Conservation (phyloP, 1,139 yeast genomes). For the Pichia sp. region DNA sequence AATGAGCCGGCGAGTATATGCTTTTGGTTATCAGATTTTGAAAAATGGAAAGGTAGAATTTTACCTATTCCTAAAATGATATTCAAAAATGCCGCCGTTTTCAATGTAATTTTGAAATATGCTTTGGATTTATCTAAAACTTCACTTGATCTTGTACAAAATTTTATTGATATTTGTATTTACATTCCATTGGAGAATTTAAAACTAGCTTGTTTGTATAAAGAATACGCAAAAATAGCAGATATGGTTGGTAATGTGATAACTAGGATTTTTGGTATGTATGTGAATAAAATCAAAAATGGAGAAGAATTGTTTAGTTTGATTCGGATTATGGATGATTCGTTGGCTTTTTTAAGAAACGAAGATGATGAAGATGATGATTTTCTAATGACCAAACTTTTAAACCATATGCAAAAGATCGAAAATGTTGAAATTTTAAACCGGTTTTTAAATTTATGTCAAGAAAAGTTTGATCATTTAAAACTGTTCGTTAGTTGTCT, state of each 20-base stretch:
- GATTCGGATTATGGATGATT: slow-evolving; percentile 8
- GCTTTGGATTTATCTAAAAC: not conserved
- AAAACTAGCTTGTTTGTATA: not conserved
- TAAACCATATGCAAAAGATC: slow-evolving; percentile 1
- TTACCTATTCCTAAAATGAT: slow-evolving; percentile 8
- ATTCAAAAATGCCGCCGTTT: slow-evolving; percentile 6
- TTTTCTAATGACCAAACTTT: slow-evolving; percentile 1
- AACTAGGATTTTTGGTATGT: not conserved
- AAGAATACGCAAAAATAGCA: slow-evolving; percentile 4
- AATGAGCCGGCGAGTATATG: slow-evolving; percentile 7
- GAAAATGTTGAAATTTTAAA: slow-evolving; percentile 4
- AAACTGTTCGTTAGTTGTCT: slow-evolving; percentile 8
- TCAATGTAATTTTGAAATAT: slow-evolving; percentile 3
- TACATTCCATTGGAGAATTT: slow-evolving; percentile 2
- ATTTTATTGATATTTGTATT: slow-evolving; percentile 2
- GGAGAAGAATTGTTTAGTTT: not conserved
- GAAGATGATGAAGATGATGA: not conserved
- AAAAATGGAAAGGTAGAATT: slow-evolving; percentile 12
- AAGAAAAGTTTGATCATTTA: slow-evolving; percentile 4
- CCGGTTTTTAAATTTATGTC: slow-evolving; percentile 8
- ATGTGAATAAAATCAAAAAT: not conserved
- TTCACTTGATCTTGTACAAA: not conserved
- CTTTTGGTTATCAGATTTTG: slow-evolving; percentile 14
- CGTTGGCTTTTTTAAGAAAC: slow-evolving; percentile 2
- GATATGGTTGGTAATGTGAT: slow-evolving; percentile 2